phyloP scores from a whole-genome alignment of 306 rosid genomes.

The Medicago ruthenica region DNA sequence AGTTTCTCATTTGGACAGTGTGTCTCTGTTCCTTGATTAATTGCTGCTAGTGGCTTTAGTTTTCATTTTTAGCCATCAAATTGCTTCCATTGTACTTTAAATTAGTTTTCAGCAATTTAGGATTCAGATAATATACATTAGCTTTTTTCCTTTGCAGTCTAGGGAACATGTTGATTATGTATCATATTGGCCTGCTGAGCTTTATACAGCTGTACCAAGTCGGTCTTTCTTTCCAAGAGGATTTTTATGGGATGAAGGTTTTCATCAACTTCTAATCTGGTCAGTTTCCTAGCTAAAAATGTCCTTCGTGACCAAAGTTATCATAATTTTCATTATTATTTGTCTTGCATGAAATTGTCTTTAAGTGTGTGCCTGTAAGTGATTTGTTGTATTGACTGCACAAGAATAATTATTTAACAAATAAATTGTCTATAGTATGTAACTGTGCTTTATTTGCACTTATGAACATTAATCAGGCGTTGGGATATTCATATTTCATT shows the following conservation, averaged over 20 bases:
- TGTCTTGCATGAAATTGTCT: constrained; percentile 27
- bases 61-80: constrained; percentile 12
- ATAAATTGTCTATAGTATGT: constrained; percentile 25
- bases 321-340: constrained; percentile 27
- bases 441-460: constrained; percentile 23
- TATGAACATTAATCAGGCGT: constrained; percentile 67
- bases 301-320: constrained; percentile 1
- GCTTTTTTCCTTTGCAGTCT: constrained; percentile 63
- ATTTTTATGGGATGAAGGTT: constrained; percentile 99
- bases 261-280: constrained; percentile 95
- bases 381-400: constrained; percentile 35
- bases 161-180: constrained; percentile 55
- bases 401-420: constrained; percentile 25
- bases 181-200: constrained; percentile 95
- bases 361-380: background rate
- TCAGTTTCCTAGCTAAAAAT: constrained; percentile 46
- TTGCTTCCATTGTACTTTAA: constrained; percentile 27
- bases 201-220: constrained; percentile 95
- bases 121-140: constrained; percentile 43
- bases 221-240: constrained; percentile 97
- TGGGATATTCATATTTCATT: constrained; percentile 88
- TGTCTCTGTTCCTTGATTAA: constrained; percentile 25
- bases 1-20: background rate
- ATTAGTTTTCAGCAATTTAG: constrained; percentile 39
- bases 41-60: constrained; percentile 12